Evolutionary conservation across 148 eudicot genomes (phyloP), one percentile per base, ranked within the genome.

Genomic region (Amaranthus cruentus): DNA sequence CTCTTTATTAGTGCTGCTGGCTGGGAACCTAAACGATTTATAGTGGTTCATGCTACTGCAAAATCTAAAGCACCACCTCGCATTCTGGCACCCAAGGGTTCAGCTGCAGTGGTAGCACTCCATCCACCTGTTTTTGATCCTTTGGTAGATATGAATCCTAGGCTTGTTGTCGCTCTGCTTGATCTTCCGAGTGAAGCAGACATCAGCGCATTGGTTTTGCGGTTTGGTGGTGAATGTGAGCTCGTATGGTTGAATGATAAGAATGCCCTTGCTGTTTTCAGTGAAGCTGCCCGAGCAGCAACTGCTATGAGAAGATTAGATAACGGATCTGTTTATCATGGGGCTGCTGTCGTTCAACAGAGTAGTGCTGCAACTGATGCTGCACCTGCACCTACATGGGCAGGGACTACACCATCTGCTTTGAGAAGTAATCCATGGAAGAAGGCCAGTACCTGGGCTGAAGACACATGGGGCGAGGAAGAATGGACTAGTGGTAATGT

Each of bases 181-280:
- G 97, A 95, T 73, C 78, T 95, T 53, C 99, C 97, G 0, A 84
- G 96, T 55, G 99, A 91, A 70, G 96, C 97, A 47, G 94, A 87
- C 77, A 85, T 95, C 51, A 95, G 97, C 72, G 91, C 97, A 4
- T 76, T 95, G 85, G 87, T 95, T 55, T 74, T 95, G 75, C 85
- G 99, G 81, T 95, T 95, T 74, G 97, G 99, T 47, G 99, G 99
- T 67, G 97, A 95, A 78, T 90, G 99, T 84, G 99, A 95, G 60
- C 85, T 95, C 5, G 96, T 90, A 6, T 95, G 99, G 99, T 86
- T 95, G 83, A 95, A 95, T 77, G 97, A 95, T 71, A 95, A 88
- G 82, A 95, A 95, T 76, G 99, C 99, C 15, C 76, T 95, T 61
- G 91, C 96, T 60, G 92, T 92, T 46, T 95, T 95, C 62, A 83